These are phyloP conservation scores for Ligustrum vulgare DNA, from an alignment of 257 asterid species.

Conservation along the genomic window DNA sequence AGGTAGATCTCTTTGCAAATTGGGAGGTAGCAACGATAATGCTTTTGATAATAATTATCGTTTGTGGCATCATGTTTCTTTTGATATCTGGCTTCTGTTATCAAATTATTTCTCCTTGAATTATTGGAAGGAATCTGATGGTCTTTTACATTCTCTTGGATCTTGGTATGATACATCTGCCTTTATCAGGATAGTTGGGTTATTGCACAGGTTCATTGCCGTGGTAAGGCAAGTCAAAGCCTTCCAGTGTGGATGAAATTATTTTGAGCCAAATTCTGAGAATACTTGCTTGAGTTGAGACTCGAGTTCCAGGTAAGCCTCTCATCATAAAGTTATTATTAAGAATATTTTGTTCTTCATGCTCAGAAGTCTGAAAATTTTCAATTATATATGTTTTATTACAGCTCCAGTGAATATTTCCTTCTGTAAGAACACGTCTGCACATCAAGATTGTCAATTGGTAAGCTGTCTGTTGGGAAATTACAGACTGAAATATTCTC, in stretches of 20 bases:
- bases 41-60: background rate
- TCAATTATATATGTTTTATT: slow-evolving; percentile 25
- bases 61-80: background rate
- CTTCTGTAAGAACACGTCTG: slow-evolving; percentile 58
- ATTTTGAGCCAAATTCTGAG: background rate
- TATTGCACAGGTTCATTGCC: background rate
- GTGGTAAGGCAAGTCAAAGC: background rate
- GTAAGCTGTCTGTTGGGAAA: slow-evolving; percentile 57
- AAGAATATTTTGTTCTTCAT: background rate
- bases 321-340: background rate
- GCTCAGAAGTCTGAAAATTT: slow-evolving; percentile 11
- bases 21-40: background rate
- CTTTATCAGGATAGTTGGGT: background rate
- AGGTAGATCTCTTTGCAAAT: background rate
- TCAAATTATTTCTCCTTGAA: background rate
- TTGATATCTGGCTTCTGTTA: background rate
- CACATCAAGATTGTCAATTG: slow-evolving; percentile 52
- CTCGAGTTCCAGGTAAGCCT: background rate
- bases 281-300: background rate
- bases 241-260: background rate
- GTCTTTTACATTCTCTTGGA: background rate
- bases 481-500: slow-evolving; percentile 38
- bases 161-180: background rate
- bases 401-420: slow-evolving; percentile 32
- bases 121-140: background rate